Base-by-base conservation (phyloP, 1,139 yeast genomes). In the Kodamaea suecica region DNA sequence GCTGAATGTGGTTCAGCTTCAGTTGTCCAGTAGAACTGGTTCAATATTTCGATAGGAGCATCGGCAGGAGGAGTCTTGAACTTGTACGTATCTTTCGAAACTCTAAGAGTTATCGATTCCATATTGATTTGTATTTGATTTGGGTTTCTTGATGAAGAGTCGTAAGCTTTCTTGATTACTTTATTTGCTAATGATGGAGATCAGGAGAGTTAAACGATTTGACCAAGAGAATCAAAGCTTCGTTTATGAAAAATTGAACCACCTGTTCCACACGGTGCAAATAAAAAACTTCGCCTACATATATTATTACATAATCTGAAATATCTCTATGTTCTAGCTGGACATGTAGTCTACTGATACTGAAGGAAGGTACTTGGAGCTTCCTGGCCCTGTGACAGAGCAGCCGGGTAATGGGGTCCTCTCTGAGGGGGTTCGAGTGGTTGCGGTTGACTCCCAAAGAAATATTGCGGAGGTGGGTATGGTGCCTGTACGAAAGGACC, bases 21-120 rank as follows among this genome's bases (percentile, higher is more conserved):
- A 37, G 76, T 75, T 1, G 96, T 86, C 92, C 95, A 85, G 60
- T 82, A 84, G 56, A 84, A 88, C 45, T 82, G 86, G 44, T 69
- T 67, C 39, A 70, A 53, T 3, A 61, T 55, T 29, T 65, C 71
- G 17, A 69, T 57, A 1, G 71, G 55, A 0, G 71, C 52, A 44
- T 66, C 71, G 1, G 76, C 74, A 9, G 73, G 58, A 0, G 76
- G 76, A 0, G 73, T 65, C 6, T 43, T 48, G 38, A 67, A 59
- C 15, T 65, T 53, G 44, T 54, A 69, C 4, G 72, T 60, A 42
- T 59, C 48, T 37, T 59, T 57, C 29, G 58, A 50, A 14, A 44
- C 47, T 28, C 73, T 53, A 40, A 69, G 74, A 25, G 59, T 69
- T 36, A 69, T 66, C 11, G 54, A 37, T 12, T 37, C 39, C 9